Conservation (phyloP, 192 early-diverging fungal species). For the Dissophora globulifera region DNA sequence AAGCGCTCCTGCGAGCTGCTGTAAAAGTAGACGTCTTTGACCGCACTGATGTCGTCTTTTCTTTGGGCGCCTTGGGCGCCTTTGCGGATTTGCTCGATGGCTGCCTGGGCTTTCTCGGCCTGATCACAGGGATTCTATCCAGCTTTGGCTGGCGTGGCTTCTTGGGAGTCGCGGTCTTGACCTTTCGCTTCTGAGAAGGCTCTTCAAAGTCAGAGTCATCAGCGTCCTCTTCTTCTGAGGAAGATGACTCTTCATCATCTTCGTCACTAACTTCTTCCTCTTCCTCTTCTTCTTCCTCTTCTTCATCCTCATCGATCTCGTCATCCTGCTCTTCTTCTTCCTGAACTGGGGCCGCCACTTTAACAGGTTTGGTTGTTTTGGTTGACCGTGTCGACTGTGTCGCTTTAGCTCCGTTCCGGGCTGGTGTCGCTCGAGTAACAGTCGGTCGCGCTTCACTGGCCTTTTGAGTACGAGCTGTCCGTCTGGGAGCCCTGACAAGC, state of each 20-base stretch:
- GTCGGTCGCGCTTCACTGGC: slow-evolving; percentile 1
- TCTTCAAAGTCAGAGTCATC: slow-evolving; percentile 42
- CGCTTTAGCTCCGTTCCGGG: slow-evolving; percentile 31
- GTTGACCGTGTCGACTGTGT: no score
- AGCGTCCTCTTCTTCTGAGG: slow-evolving; percentile 13
- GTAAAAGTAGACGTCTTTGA: not conserved
- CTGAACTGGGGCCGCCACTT: not conserved
- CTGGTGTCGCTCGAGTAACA: slow-evolving; percentile 59
- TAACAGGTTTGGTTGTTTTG: not conserved
- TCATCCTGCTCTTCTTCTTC: slow-evolving; percentile 4
- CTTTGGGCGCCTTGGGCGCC: not conserved
- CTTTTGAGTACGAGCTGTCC: not conserved
- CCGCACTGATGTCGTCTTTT: not conserved
- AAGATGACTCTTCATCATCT: slow-evolving; percentile 22
- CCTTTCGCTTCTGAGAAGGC: slow-evolving; percentile 10
- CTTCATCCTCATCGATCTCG: not conserved
- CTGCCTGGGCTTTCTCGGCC: slow-evolving; percentile 11
- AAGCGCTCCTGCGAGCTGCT: not conserved
- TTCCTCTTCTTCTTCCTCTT: slow-evolving; percentile 11
- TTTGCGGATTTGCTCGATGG: not conserved
- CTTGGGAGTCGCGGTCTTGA: not conserved
- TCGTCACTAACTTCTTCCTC: slow-evolving; percentile 12
- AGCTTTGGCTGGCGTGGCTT: slow-evolving; percentile 6
- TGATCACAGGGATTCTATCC: slow-evolving; percentile 9
- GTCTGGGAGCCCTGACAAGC: not conserved